Percentiles rank a stretch among this genome's conserved stretches.
phyloP scores from a whole-genome alignment of 2,329 filamentous ascomycete genomes.

The Colletotrichum viniferum region DNA sequence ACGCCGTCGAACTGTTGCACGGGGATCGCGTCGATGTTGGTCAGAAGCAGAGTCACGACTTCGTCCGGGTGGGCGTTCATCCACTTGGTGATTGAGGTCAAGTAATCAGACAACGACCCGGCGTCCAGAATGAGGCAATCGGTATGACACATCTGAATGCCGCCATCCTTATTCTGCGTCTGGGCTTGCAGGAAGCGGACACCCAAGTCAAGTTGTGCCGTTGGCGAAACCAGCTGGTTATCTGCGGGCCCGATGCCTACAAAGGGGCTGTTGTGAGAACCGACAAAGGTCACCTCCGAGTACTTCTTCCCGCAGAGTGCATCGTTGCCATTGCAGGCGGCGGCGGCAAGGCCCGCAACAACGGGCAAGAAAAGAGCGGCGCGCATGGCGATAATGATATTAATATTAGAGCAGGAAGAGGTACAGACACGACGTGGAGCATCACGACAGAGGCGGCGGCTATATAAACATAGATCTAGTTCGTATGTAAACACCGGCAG shows the following conservation, averaged over 20 bases:
- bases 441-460: background rate
- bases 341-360: slow-evolving; percentile 24
- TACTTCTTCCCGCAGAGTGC: slow-evolving; percentile 62
- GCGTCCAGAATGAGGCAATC: slow-evolving; percentile 63
- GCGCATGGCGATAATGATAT: background rate
- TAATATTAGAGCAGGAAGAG: background rate
- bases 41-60: slow-evolving; percentile 67
- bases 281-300: slow-evolving; percentile 65
- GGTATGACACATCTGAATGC: slow-evolving; percentile 68
- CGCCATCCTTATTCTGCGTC: slow-evolving; percentile 57
- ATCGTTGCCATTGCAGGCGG: slow-evolving; percentile 61
- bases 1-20: slow-evolving; percentile 58
- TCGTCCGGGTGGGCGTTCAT: slow-evolving; percentile 63
- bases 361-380: slow-evolving; percentile 16
- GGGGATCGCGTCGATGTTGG: slow-evolving; percentile 63
- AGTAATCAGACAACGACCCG: slow-evolving; percentile 59
- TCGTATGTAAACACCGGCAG: background rate
- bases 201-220: slow-evolving; percentile 62
- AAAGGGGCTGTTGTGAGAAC: slow-evolving; percentile 70
- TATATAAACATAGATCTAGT: background rate
- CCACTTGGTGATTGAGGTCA: slow-evolving; percentile 64
- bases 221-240: slow-evolving; percentile 66
- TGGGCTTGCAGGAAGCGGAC: slow-evolving; percentile 70
- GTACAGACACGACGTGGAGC: background rate
- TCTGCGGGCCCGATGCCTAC: slow-evolving; percentile 57